A percentile compares a stretch with the other conserved stretches of the same genome.
Conservation (phyloP, 2,329 filamentous ascomycete genomes). For the Bipolaris gigantea region DNA sequence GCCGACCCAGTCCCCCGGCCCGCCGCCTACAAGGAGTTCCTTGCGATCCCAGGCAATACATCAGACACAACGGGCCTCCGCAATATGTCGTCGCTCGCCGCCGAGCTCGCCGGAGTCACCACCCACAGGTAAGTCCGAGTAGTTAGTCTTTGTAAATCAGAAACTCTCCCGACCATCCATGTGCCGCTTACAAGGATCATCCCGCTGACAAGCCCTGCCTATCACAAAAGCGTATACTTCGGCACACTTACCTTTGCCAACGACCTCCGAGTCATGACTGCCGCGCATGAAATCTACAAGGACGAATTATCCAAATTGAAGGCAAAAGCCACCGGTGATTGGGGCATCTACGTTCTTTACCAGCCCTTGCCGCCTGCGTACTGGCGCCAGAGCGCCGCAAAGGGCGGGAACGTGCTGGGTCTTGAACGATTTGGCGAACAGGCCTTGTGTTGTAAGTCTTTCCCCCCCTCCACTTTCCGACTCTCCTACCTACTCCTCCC, state of each 20-base stretch:
- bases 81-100: slow-evolving; percentile 29
- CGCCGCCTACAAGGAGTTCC: slow-evolving; percentile 25
- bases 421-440: slow-evolving; percentile 31
- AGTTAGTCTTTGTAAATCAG: not conserved
- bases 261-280: slow-evolving; percentile 40
- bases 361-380: slow-evolving; percentile 48
- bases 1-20: slow-evolving; percentile 22
- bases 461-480: no score
- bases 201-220: not conserved
- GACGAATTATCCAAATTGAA: slow-evolving; percentile 43
- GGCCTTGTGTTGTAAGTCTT: slow-evolving; percentile 22
- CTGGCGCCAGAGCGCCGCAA: slow-evolving; percentile 37
- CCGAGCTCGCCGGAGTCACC: slow-evolving; percentile 19
- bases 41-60: slow-evolving; percentile 29
- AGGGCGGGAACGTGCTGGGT: slow-evolving; percentile 48
- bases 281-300: slow-evolving; percentile 47
- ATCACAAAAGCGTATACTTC: slow-evolving; percentile 17
- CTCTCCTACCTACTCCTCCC: no score
- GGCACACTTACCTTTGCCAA: slow-evolving; percentile 38
- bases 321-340: slow-evolving; percentile 33
- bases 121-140: slow-evolving; percentile 14
- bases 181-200: no score
- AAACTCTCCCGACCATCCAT: not conserved
- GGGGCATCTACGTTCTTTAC: slow-evolving; percentile 39
- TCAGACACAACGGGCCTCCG: slow-evolving; percentile 27